Base-by-base conservation (phyloP, 768 basidiomycete genomes). In the Nevesoporus exiguus region DNA sequence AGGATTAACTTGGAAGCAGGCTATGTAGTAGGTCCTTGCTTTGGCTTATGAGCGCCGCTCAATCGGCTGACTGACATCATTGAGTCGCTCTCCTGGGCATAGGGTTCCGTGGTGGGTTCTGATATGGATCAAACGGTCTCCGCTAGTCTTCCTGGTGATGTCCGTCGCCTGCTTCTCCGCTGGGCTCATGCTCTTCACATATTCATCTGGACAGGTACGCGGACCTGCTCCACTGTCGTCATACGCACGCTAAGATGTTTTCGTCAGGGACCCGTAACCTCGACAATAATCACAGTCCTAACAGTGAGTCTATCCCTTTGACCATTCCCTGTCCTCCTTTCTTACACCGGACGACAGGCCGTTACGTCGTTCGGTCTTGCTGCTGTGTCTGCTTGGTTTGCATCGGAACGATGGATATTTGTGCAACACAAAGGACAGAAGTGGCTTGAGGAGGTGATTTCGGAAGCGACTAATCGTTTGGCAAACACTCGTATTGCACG, bases 51-150 rank as follows among this genome's bases (percentile, higher is more conserved):
- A 42, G 48, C 33, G 52, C 34, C 45, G 39, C 51, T 36, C 47
- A 48, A 43, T 56, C 7, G 17, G 22, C 56, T 59, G 39, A 61
- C 61, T 66, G 52, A 62, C 59, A 55, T 55, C 58, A 60, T 52
- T 11, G 51, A 80, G 78, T 55, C 80, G 79, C 31, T 81, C 80
- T 7, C 79, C 79, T 49, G 77, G 79, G 49, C 76, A 80, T 59
- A 76, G 79, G 56, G 79, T 81, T 47, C 79, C 79, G 9, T 80
- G 79, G 79, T 80, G 79, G 79, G 78, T 81, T 22, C 66, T 80
- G 39, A 90, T 91, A 60, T 92, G 88, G 89, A 91, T 91, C 73
- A 91, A 90, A 66, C 77, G 88, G 33, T 88, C 88, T 6, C 89
- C 89, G 14, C 76, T 92, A 31, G 86, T 90, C 57, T 90, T 91